Base-by-base conservation (phyloP, 768 basidiomycete species). In the Leucogyrophana mollusca region DNA sequence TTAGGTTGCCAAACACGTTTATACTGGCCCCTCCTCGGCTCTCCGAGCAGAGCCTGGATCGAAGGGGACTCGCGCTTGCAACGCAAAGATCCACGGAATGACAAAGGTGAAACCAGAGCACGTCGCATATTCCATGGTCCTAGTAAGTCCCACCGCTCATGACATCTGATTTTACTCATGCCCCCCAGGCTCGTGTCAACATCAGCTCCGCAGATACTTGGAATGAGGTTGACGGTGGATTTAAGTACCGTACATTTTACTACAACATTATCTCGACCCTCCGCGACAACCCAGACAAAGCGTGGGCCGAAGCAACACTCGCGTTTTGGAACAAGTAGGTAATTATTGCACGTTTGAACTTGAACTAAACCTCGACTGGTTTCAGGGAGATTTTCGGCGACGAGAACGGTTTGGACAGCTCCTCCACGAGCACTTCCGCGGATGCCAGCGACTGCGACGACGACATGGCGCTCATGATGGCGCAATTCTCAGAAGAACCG, bases 221-320 rank as follows among this genome's bases (percentile, higher is more conserved):
- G 54, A 3, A 23, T 2, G 42, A 55, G 22, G 46, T 33, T 5
- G 45, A 55, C 9, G 9, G 44, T 17, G 2, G 0, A 1, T 55
- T 55, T 34, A 53, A 39, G 11, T 49, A 53, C 2, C 11, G 34
- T 5, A 38, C 39, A 1, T 53, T 46, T 21, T 55, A 55, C 6
- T 38, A 40, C 3, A 30, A 10, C 3, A 20, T 22, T 0, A 1
- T 20, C 3, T 32, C 41, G 0, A 0, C 45, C 0, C 37, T 54
- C 24, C n/a, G 39, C 0, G 24, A 47, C 2, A 52, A 24, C 9
- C 32, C 42, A 13, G 43, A 49, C 27, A 43, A 20, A 14, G 34
- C 16, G 1, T 49, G 48, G 35, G 35, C 21, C 22, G 34, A 24
- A 18, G 23, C 9, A 1, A n/a, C 44, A 9, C 34, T 44, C 17